Evolutionary conservation across 257 asterid genomes (phyloP), one percentile per base, ranked within the genome.

Genomic region (Primulina eburnea): DNA sequence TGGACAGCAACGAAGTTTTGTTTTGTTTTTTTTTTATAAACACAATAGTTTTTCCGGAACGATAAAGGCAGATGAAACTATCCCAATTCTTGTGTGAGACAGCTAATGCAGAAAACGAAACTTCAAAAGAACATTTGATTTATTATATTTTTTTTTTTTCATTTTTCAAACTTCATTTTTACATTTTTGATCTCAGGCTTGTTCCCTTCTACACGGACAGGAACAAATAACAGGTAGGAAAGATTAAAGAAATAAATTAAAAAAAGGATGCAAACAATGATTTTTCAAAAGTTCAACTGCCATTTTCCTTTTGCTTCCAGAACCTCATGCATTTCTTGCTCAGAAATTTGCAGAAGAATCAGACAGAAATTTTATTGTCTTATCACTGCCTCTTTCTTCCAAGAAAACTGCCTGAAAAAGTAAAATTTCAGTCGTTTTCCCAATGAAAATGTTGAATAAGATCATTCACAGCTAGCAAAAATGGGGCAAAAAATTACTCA

Each of bases 201-300:
- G 89, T 82, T 89, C 90, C 93, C 89, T 67, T 77, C 71, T 78
- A 74, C 84, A 76, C 75, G 78, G 94, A 85, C 93, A 86, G 71
- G 87, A 83, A 76, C 72, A 82, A 82, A 75, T 75, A 68, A 79
- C 76, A 76, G 66, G 79, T 58, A 77, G 69, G 28, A 87, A 77
- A 82, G 77, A 76, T 77, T 74, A 71, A 78, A 77, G 16, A 82
- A 80, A 80, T 61, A 16, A 47, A 2, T 35, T 35, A 43, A 69
- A 30, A 47, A 47, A 34, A 76, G 65, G 77, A 78, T 56, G 72
- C 67, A 82, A 79, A 80, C 77, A 80, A 83, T 77, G 83, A 82
- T 81, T 77, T 40, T 74, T 71, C 69, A 74, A 63, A 83, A 73
- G 79, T 83, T 76, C 71, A 63, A 47, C 76, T 71, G 78, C 82